phyloP scores from a whole-genome alignment of 2,329 filamentous ascomycete genomes.

The Escovopsis sp. region DNA sequence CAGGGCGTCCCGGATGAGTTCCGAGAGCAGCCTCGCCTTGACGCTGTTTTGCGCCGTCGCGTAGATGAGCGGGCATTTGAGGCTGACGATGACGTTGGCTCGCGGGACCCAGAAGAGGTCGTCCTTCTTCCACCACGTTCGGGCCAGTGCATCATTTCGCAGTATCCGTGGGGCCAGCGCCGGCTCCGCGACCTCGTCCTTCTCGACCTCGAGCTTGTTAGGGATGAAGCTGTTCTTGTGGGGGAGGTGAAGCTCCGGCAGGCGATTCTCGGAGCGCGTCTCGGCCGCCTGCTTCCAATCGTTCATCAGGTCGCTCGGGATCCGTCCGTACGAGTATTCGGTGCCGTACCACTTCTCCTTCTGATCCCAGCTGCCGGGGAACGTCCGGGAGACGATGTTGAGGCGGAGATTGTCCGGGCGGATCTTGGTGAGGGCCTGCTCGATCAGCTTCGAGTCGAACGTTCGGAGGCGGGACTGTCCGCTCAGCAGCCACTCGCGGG shows the following conservation, averaged over 20 bases:
- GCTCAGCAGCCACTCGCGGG: constrained; percentile 77
- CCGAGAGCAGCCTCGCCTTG: constrained; percentile 66
- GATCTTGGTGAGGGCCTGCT: constrained; percentile 55
- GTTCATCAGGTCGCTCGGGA: constrained; percentile 58
- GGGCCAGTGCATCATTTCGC: constrained; percentile 63
- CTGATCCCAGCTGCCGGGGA: constrained; percentile 68
- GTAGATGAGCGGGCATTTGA: constrained; percentile 65
- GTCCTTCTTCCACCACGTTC: constrained; percentile 97
- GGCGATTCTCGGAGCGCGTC: constrained; percentile 37
- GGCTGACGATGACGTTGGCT: constrained; percentile 67
- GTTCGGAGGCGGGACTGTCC: constrained; percentile 60
- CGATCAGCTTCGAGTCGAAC: constrained; percentile 67
- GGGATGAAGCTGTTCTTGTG: constrained; percentile 95
- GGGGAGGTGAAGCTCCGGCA: constrained; percentile 65
- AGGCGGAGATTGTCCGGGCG: constrained; percentile 82
- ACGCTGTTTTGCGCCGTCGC: constrained; percentile 65
- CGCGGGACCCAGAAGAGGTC: constrained; percentile 98
- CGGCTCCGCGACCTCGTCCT: constrained; percentile 71
- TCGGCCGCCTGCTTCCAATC: constrained; percentile 52
- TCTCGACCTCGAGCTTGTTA: constrained; percentile 82
- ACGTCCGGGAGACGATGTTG: constrained; percentile 66
- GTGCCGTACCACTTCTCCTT: constrained; percentile 98
- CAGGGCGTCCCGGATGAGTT: constrained; percentile 74
- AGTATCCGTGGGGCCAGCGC: constrained; percentile 64
- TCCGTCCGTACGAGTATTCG: constrained; percentile 71